A percentile compares a stretch with the other conserved stretches of the same genome.
These are phyloP conservation scores for Fraxinus baroniana DNA, from an alignment of 305 asterid genomes.

Conservation along the genomic window DNA sequence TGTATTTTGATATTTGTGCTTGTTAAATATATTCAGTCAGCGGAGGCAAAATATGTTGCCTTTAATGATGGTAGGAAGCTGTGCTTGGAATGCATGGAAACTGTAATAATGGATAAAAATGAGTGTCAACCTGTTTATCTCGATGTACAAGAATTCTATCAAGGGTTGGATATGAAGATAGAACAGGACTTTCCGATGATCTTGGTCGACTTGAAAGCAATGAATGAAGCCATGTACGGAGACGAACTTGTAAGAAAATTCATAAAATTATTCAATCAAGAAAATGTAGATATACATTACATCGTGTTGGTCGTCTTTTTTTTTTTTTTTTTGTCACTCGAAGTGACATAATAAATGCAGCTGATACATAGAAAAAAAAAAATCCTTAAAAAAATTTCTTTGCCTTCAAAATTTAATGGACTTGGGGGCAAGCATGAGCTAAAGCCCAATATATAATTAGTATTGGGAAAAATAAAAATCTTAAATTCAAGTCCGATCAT, in stretches of 20 bases:
- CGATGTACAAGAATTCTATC: slow-evolving; percentile 49
- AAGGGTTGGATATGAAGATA: slow-evolving; percentile 45
- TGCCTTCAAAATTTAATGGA: no score
- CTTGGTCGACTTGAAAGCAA: slow-evolving; percentile 50
- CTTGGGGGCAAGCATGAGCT: no score
- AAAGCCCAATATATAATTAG: neutral
- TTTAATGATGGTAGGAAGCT: slow-evolving; percentile 55
- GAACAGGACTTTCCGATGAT: slow-evolving; percentile 50
- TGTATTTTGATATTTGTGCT: neutral
- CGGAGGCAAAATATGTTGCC: slow-evolving; percentile 39
- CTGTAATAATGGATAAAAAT: slow-evolving; percentile 46
- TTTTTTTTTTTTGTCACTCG: neutral
- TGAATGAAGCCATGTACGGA: slow-evolving; percentile 55
- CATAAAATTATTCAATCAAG: neutral
- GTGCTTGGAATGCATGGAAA: slow-evolving; percentile 51
- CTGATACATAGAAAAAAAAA: no score
- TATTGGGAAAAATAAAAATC: neutral
- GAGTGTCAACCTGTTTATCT: slow-evolving; percentile 51
- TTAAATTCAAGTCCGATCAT: neutral
- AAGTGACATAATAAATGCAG: neutral
- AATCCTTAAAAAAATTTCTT: no score
- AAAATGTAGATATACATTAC: neutral
- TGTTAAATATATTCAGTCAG: slow-evolving; percentile 25
- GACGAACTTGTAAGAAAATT: slow-evolving; percentile 41
- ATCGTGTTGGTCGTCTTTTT: no score